Evolutionary conservation across 2,329 filamentous ascomycete genomes (phyloP), one percentile per base, ranked within the genome.

Genomic region (Paraphoma chrysanthemicola): DNA sequence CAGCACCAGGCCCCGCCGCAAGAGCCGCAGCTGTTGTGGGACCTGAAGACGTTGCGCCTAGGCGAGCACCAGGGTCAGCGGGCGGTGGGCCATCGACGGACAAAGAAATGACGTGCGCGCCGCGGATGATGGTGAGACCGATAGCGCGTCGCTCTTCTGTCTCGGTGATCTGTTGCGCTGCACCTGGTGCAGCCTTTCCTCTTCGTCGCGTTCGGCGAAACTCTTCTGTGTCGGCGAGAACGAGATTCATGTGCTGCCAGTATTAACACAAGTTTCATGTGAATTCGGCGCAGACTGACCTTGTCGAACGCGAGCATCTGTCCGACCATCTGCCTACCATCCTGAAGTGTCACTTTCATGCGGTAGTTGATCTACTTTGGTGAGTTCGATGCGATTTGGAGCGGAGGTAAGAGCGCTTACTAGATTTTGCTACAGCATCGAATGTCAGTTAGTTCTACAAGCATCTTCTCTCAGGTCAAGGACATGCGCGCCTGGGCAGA

Each of bases 251-350:
- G 80, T 99, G 95, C 93, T 96, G 65, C 6, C 33, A 36, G 51
- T 38, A 31, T 74, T 31, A 76, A 66, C 29, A 48, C 17, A 16
- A 33, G 30, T 10, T 28, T 16, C 1, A 11, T 44, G 28, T 14
- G 10, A 33, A 38, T 14, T 38, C 42, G 51, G 43, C 33, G 39
- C 50, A 12, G 64, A 53, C 80, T 44, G 52, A 94, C 92, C 87
- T 98, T 98, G 80, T 99, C 95, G 74, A 98, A 99, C 52, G 95
- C 95, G 68, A 99, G 87, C 92, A 99, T 97, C 79, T 98, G 93
- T 60, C 93, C 95, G 41, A 93, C 93, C 89, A 99, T 96, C 79
- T 97, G 92, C 74, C 95, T 89, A 64, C 92, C 92, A 82, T 99
- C 95, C 75, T 92, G 92, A 78, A 99, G 86, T 54, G 93, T 98